Conservation (phyloP, 352 stramenopile genomes). For the Phytopythium cucurbitacearum region DNA sequence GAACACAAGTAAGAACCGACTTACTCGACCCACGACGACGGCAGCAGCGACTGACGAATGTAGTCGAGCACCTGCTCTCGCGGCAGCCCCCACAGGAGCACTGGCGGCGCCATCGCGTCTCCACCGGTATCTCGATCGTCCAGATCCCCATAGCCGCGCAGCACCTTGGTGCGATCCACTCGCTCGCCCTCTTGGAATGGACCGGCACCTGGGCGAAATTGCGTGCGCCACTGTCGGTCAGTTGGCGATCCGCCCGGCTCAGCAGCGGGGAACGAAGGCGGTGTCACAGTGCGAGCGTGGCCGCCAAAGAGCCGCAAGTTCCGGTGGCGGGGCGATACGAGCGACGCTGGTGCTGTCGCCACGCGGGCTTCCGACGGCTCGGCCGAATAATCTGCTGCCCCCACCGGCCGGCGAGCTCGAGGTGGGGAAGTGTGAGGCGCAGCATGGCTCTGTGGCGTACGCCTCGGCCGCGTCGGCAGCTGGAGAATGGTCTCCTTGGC, state of each 20-base stretch:
- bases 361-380: neutral
- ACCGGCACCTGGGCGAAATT: slow-evolving; percentile 32
- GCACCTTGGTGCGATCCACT: slow-evolving; percentile 49
- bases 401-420: neutral
- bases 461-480: slow-evolving; percentile 19
- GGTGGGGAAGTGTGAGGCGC: slow-evolving; percentile 3
- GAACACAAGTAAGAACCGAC: neutral
- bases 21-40: slow-evolving; percentile 56
- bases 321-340: slow-evolving; percentile 1
- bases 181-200: slow-evolving; percentile 26
- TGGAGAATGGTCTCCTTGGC: slow-evolving; percentile 65
- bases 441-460: neutral
- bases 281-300: too few species aligned
- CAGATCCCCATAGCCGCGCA: slow-evolving; percentile 24
- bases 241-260: slow-evolving; percentile 3
- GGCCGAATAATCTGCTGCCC: neutral
- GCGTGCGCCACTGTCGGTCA: slow-evolving; percentile 41
- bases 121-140: neutral
- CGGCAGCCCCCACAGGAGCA: slow-evolving; percentile 61
- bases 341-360: neutral
- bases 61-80: slow-evolving; percentile 73
- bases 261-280: neutral
- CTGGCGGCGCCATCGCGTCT: slow-evolving; percentile 17
- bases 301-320: neutral
- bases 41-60: slow-evolving; percentile 72